These are phyloP conservation scores for Candida ficus DNA, from an alignment of 805 yeast species.

Conservation along the genomic window DNA sequence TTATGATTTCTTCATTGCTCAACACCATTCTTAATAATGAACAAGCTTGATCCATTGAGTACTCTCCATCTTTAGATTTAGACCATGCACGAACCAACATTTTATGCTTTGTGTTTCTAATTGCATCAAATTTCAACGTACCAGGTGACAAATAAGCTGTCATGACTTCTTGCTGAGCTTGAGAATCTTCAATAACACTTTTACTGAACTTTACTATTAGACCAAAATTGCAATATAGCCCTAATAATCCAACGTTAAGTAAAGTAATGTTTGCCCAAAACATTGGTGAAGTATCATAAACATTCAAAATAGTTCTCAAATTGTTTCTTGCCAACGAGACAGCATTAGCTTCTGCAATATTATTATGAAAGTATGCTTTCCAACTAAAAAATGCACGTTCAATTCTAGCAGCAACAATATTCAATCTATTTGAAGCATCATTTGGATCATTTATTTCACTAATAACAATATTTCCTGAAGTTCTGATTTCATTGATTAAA, in stretches of 20 bases:
- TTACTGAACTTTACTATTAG: slow-evolving; percentile 14
- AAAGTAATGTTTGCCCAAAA: slow-evolving; percentile 31
- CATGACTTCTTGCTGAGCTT: background rate
- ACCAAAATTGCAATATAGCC: slow-evolving; percentile 24
- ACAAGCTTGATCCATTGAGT: slow-evolving; percentile 25
- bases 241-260: slow-evolving; percentile 24
- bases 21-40: slow-evolving; percentile 24
- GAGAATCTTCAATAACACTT: background rate
- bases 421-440: slow-evolving; percentile 22
- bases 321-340: slow-evolving; percentile 2
- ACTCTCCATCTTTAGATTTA: slow-evolving; percentile 23
- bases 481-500: slow-evolving; percentile 24
- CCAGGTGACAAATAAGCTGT: slow-evolving; percentile 1
- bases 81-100: slow-evolving; percentile 23
- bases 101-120: slow-evolving; percentile 16
- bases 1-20: slow-evolving; percentile 19
- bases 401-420: slow-evolving; percentile 25
- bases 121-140: slow-evolving; percentile 10
- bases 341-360: slow-evolving; percentile 24
- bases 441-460: slow-evolving; percentile 8
- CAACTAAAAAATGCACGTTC: slow-evolving; percentile 29
- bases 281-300: slow-evolving; percentile 29
- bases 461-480: slow-evolving; percentile 10
- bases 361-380: slow-evolving; percentile 31
- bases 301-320: slow-evolving; percentile 18